Evolutionary conservation across 768 basidiomycete genomes (phyloP), one percentile per base, ranked within the genome.

Genomic region (Rhodotorula babjevae): DNA sequence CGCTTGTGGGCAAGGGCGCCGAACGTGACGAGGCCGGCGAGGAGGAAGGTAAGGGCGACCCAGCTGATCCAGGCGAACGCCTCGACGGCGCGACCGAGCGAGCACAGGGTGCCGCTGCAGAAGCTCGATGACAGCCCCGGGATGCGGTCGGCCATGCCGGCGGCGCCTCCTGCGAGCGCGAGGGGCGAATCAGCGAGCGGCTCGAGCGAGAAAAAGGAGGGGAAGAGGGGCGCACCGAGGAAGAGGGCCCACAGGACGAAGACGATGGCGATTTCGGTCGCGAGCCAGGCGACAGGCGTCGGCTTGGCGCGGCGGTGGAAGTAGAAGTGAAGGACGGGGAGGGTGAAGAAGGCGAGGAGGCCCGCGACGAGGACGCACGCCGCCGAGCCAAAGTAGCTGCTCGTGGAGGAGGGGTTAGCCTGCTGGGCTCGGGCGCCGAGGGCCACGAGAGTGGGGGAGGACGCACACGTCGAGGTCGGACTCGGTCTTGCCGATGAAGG

Each of bases 51-150:
- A 25, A 69, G 61, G 19, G 42, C 18, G 63, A 68, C 40, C 73
- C 73, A 74, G 1, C 36, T 7, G 46, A 74, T 29, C 73, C 73
- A 74, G 31, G 66, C 59, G 47, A 70, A 74, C 8, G 73, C 73
- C 33, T 70, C 36, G 27, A 61, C 44, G 14, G 65, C 62, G 36
- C 50, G 55, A 3, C 47, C 65, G 46, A 70, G 61, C 2, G 27
- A 25, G 55, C 69, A 70, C 29, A 65, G 1, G 4, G 40, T 42
- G 2, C 29, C n/a, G 33, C 23, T 6, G 65, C 61, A 57, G 18
- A 11, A 69, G 25, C 23, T 25, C 25, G 50, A 52, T n/a, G 15
- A 21, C 21, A 59, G 33, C 12, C 61, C 61, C 9, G 19, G 27
- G 44, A 63, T 36, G 29, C 62, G 56, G 57, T 63, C 42, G 42